Evolutionary conservation across 331 rosid genomes (phyloP).

Genomic region (Malus hybrid): DNA sequence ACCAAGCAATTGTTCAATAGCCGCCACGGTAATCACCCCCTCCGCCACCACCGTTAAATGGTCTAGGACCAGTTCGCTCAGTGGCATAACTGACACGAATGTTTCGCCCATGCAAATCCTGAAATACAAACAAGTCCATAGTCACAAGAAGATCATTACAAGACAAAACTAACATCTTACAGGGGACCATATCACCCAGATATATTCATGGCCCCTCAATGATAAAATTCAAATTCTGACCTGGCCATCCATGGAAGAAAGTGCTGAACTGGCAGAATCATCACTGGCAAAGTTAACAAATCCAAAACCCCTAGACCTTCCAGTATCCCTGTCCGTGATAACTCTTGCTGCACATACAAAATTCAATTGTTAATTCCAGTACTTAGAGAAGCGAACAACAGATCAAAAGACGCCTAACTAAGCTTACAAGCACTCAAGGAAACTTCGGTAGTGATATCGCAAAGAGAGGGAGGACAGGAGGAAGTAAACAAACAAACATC

Average conservation of each 20-base stretch:
- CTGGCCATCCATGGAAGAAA: slow-evolving; percentile 81
- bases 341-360: slow-evolving; percentile 54
- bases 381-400: background rate
- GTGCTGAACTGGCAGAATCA: slow-evolving; percentile 46
- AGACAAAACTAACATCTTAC: background rate
- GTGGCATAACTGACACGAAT: slow-evolving; percentile 61
- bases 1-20: background rate
- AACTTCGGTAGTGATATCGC: background rate
- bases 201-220: background rate
- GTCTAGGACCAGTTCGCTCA: slow-evolving; percentile 35
- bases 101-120: slow-evolving; percentile 58
- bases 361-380: background rate
- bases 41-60: slow-evolving; percentile 18
- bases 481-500: background rate
- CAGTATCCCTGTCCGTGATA: slow-evolving; percentile 60
- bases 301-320: slow-evolving; percentile 82
- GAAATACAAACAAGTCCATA: background rate
- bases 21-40: slow-evolving; percentile 15
- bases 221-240: slow-evolving; percentile 16
- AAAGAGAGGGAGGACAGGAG: too few species aligned
- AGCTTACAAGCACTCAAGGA: background rate
- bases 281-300: slow-evolving; percentile 47
- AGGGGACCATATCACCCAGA: background rate
- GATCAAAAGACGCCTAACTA: background rate
- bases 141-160: background rate